Conservation (phyloP, 1,139 yeast species). For the Taphrina confusa region DNA sequence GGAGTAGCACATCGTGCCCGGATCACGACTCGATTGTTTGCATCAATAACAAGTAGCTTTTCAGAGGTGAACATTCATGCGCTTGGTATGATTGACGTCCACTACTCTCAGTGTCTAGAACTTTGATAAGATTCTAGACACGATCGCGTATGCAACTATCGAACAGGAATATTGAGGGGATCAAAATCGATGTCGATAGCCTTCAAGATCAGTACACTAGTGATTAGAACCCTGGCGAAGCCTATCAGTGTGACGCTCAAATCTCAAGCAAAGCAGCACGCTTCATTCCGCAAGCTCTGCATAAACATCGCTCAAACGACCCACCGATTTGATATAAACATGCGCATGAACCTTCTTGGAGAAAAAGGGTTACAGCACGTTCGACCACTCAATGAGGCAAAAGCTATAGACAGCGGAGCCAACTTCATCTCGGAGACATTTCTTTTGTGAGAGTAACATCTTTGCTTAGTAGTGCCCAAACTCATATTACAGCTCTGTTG, state of each 20-base stretch:
- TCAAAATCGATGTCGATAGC: constrained; percentile 58
- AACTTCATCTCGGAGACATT: constrained; percentile 74
- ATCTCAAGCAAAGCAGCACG: constrained; percentile 75
- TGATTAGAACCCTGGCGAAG: constrained; percentile 75
- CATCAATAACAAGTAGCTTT: too few relatives aligned
- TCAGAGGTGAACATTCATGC: too few relatives aligned
- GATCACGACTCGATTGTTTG: too few relatives aligned
- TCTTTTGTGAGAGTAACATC: constrained; percentile 53
- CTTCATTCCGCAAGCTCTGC: constrained; percentile 62
- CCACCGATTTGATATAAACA: constrained; percentile 64
- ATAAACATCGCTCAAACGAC: constrained; percentile 71
- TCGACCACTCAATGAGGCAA: constrained; percentile 78
- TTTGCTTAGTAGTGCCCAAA: neutral
- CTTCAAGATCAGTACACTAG: constrained; percentile 70
- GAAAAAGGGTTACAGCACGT: constrained; percentile 49
- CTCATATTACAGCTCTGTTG: constrained; percentile 52
- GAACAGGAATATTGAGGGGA: too few relatives aligned
- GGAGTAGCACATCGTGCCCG: too few relatives aligned
- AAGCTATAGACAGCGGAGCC: constrained; percentile 84
- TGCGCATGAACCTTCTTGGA: constrained; percentile 69
- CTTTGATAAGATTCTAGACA: too few relatives aligned
- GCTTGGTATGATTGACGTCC: too few relatives aligned
- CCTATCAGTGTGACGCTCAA: constrained; percentile 76
- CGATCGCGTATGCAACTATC: too few relatives aligned
- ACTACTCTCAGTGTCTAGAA: too few relatives aligned